These are phyloP conservation scores for Ophiocordyceps australis DNA, from an alignment of 2,329 filamentous ascomycete genomes.

Conservation along the genomic window DNA sequence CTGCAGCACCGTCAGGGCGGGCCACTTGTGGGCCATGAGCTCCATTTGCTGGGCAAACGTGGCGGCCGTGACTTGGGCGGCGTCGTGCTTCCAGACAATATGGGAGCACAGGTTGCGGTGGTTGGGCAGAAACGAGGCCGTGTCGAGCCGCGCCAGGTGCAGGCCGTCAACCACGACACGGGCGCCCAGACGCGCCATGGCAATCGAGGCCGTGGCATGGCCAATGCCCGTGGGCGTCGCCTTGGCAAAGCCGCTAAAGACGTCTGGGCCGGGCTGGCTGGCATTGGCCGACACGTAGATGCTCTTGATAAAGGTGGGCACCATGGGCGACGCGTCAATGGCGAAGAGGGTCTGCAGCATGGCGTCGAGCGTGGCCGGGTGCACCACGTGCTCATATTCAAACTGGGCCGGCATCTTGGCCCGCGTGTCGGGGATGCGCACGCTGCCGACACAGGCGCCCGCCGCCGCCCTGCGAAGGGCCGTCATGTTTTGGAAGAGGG, in stretches of 20 bases:
- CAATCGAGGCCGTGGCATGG: slow-evolving; percentile 22
- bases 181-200: slow-evolving; percentile 19
- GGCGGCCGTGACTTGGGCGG: slow-evolving; percentile 6
- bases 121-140: slow-evolving; percentile 23
- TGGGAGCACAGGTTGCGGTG: slow-evolving; percentile 29
- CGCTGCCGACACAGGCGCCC: slow-evolving; percentile 15
- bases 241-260: slow-evolving; percentile 22
- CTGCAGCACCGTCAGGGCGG: slow-evolving; percentile 19
- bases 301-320: slow-evolving; percentile 25
- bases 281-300: slow-evolving; percentile 25
- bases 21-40: slow-evolving; percentile 19
- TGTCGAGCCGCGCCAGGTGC: slow-evolving; percentile 17
- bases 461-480: slow-evolving; percentile 11
- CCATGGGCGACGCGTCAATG: slow-evolving; percentile 25
- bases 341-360: slow-evolving; percentile 34
- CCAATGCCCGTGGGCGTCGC: slow-evolving; percentile 15
- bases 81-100: slow-evolving; percentile 26
- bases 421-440: slow-evolving; percentile 28
- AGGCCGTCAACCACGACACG: slow-evolving; percentile 26
- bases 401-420: slow-evolving; percentile 32
- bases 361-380: slow-evolving; percentile 36
- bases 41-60: slow-evolving; percentile 10
- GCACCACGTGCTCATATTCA: slow-evolving; percentile 36
- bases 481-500: slow-evolving; percentile 28
- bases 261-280: slow-evolving; percentile 10